A percentile compares a stretch with the other conserved stretches of the same genome.
These are phyloP conservation scores for Phytophthora melonis DNA, from an alignment of 352 stramenopile species.

Conservation along the genomic window DNA sequence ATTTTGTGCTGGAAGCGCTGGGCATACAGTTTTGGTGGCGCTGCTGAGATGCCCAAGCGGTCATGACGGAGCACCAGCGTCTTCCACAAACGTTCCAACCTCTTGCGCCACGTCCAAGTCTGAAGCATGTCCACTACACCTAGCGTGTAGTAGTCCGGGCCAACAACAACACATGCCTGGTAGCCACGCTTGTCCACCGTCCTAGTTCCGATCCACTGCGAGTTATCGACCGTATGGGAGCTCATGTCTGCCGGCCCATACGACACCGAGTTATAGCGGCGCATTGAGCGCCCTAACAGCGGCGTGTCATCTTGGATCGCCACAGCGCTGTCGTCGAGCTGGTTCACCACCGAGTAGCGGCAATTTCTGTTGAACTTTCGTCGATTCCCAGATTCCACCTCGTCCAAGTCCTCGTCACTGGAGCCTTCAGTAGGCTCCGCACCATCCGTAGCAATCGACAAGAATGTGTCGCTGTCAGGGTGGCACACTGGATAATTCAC, in stretches of 20 bases:
- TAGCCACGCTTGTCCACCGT: slow-evolving; percentile 74
- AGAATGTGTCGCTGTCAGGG: slow-evolving; percentile 57
- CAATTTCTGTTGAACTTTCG: slow-evolving; percentile 72
- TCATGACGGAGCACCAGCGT: slow-evolving; percentile 79
- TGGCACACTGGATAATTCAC: slow-evolving; percentile 80
- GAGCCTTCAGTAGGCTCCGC: slow-evolving; percentile 47
- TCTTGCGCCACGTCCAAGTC: slow-evolving; percentile 88
- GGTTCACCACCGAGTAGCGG: slow-evolving; percentile 74
- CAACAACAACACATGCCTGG: slow-evolving; percentile 78
- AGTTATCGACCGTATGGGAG: slow-evolving; percentile 37
- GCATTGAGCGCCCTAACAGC: slow-evolving; percentile 43
- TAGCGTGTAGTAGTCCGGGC: slow-evolving; percentile 89
- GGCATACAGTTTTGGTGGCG: slow-evolving; percentile 76
- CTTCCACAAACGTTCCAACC: slow-evolving; percentile 88
- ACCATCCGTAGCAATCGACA: slow-evolving; percentile 44
- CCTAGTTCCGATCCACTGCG: slow-evolving; percentile 66
- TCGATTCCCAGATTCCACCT: slow-evolving; percentile 63
- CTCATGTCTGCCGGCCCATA: slow-evolving; percentile 37
- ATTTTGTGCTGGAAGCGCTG: slow-evolving; percentile 87
- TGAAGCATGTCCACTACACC: slow-evolving; percentile 93
- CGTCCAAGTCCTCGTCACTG: slow-evolving; percentile 63
- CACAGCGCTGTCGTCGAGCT: slow-evolving; percentile 50
- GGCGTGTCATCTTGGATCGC: slow-evolving; percentile 53
- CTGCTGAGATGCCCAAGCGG: slow-evolving; percentile 78
- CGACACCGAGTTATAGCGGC: slow-evolving; percentile 63